These are phyloP conservation scores for Aleurites moluccanus DNA, from an alignment of 441 rosid genomes.

Conservation along the genomic window DNA sequence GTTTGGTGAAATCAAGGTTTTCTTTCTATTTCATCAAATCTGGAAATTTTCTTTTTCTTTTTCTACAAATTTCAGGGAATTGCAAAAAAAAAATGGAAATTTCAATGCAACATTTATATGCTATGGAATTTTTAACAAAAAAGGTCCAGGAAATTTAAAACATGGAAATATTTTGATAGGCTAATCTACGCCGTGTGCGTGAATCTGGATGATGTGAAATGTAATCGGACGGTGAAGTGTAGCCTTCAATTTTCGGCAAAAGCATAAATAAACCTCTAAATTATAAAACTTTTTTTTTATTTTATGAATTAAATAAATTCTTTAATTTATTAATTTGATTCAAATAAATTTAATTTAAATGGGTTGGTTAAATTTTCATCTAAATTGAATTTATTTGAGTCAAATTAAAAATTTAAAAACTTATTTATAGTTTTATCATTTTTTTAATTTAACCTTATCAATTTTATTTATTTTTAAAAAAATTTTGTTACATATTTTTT, in stretches of 20 bases:
- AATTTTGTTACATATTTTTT: too few relatives aligned
- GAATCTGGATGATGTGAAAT: not conserved
- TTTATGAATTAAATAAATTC: too few relatives aligned
- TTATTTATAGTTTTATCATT: too few relatives aligned
- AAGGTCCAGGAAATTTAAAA: not conserved
- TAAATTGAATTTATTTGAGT: too few relatives aligned
- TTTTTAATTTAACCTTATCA: too few relatives aligned
- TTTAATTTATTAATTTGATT: too few relatives aligned
- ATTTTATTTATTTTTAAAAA: too few relatives aligned
- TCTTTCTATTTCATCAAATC: slow-evolving; percentile 21
- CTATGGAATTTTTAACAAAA: not conserved
- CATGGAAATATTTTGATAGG: not conserved
- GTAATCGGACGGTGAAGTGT: slow-evolving; percentile 26
- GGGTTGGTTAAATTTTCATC: too few relatives aligned
- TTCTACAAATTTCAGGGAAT: slow-evolving; percentile 15
- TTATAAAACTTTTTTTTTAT: too few relatives aligned
- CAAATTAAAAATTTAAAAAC: too few relatives aligned
- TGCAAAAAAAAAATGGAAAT: not conserved
- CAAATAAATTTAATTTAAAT: too few relatives aligned
- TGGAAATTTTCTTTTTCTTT: slow-evolving; percentile 11
- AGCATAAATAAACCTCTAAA: too few relatives aligned
- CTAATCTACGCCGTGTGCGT: slow-evolving; percentile 15
- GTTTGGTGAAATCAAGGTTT: slow-evolving; percentile 28
- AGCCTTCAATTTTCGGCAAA: not conserved
- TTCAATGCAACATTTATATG: not conserved